Evolutionary conservation across 208 protist species (phyloP).

Genomic region (Leishmania amazonensis): DNA sequence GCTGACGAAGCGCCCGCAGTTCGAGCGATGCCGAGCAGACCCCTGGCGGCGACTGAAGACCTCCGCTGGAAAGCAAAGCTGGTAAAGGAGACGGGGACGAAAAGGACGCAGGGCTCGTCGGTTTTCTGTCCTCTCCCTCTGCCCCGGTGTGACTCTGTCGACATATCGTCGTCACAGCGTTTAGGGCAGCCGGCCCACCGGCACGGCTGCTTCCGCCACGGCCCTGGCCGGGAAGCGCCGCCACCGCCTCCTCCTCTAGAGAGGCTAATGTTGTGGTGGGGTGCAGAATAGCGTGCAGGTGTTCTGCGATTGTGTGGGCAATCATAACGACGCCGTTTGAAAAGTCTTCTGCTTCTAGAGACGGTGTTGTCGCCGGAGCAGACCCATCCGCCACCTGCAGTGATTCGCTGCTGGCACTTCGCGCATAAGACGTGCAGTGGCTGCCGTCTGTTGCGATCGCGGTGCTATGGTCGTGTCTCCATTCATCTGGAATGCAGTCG

Average conservation of each 20-base stretch:
- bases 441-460: neutral
- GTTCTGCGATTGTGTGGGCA: constrained; percentile 24
- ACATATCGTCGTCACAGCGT: neutral
- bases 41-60: neutral
- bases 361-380: neutral
- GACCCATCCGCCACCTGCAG: constrained; percentile 1
- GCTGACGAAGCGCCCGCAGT: constrained; percentile 15
- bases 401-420: constrained; percentile 10
- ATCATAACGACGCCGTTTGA: constrained; percentile 19
- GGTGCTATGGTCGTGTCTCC: neutral
- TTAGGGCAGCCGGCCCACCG: neutral
- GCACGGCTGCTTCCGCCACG: neutral
- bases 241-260: constrained; percentile 18
- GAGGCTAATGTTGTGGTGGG: constrained; percentile 5
- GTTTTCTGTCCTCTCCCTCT: constrained; percentile 4
- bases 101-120: neutral
- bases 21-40: neutral
- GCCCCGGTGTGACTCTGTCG: neutral
- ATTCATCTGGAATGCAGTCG: constrained; percentile 9
- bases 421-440: neutral
- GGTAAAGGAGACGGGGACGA: neutral
- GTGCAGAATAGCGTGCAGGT: constrained; percentile 23
- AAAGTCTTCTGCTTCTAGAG: constrained; percentile 13
- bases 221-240: neutral
- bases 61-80: neutral